Evolutionary conservation across 2,329 filamentous ascomycete species (phyloP).

Genomic region (Sclerotinia trifoliorum): DNA sequence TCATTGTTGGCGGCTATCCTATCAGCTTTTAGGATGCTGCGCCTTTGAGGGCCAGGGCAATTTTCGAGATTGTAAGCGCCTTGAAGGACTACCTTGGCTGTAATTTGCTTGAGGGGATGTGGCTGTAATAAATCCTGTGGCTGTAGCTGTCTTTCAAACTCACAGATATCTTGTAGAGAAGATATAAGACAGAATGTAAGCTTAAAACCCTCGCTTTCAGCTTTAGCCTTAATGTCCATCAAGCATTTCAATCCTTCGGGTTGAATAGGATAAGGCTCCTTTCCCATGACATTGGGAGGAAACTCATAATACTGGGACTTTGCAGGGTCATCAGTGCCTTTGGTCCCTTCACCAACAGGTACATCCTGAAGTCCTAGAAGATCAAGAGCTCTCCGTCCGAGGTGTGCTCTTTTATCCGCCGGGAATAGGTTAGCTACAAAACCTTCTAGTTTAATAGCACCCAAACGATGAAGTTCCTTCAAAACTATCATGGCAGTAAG

Average conservation of each 20-base stretch:
- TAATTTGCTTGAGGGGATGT: conserved; percentile 7
- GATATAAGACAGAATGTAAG: conserved; percentile 36
- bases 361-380: conserved; percentile 28
- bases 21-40: neutral
- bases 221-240: conserved; percentile 24
- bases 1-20: conserved; percentile 31
- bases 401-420: conserved; percentile 28
- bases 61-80: conserved; percentile 21
- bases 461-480: conserved; percentile 35
- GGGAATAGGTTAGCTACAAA: conserved; percentile 36
- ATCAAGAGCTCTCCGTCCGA: conserved; percentile 34
- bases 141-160: conserved; percentile 26
- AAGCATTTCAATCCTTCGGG: conserved; percentile 28
- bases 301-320: conserved; percentile 30
- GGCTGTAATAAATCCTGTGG: neutral
- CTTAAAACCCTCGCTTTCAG: conserved; percentile 25
- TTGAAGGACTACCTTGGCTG: conserved; percentile 31
- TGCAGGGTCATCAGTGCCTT: neutral
- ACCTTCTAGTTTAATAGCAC: conserved; percentile 32
- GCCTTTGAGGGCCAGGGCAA: neutral
- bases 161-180: conserved; percentile 32
- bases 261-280: conserved; percentile 6
- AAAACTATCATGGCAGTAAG: conserved; percentile 35
- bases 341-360: conserved; percentile 31
- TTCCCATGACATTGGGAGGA: conserved; percentile 30